Conservation (phyloP, 768 basidiomycete species). For the Mycena albidolilacea region DNA sequence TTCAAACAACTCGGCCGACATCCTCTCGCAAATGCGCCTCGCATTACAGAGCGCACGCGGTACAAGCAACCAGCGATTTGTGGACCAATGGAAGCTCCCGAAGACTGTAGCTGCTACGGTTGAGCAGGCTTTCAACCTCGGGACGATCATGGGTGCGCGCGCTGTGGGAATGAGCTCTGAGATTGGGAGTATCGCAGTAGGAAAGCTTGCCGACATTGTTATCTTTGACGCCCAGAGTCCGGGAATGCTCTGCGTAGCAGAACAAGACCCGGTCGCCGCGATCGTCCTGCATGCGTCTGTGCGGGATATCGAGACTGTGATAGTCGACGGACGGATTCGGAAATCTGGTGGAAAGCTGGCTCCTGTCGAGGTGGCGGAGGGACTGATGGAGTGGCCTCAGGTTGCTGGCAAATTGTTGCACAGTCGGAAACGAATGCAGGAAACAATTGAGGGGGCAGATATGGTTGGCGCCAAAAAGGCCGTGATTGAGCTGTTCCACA, state of each 20-base stretch:
- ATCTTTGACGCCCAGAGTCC: conserved; percentile 30
- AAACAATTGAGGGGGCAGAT: background rate
- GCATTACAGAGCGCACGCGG: conserved; percentile 34
- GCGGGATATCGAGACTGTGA: conserved; percentile 38
- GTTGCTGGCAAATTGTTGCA: conserved; percentile 12
- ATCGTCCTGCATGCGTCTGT: conserved; percentile 35
- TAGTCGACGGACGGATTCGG: conserved; percentile 35
- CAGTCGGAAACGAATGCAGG: conserved; percentile 3
- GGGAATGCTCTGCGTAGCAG: conserved; percentile 29
- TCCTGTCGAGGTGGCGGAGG: conserved; percentile 11
- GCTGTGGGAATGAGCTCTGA: conserved; percentile 30
- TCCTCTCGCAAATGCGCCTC: conserved; percentile 37
- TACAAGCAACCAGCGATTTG: conserved; percentile 13
- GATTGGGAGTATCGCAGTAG: conserved; percentile 33
- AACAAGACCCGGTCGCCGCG: conserved; percentile 37
- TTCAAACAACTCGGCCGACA: conserved; percentile 33
- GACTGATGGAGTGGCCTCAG: conserved; percentile 11
- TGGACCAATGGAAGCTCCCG: conserved; percentile 22
- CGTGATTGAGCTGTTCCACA: conserved; percentile 4
- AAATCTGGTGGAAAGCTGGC: conserved; percentile 28
- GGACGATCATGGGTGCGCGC: conserved; percentile 36
- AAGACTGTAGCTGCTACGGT: conserved; percentile 4
- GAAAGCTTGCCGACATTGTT: conserved; percentile 36
- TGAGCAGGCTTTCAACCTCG: conserved; percentile 34
- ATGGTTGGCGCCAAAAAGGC: conserved; percentile 4